These are phyloP conservation scores for Blastocystis sp. DNA, from an alignment of 352 stramenopile species.

Conservation along the genomic window DNA sequence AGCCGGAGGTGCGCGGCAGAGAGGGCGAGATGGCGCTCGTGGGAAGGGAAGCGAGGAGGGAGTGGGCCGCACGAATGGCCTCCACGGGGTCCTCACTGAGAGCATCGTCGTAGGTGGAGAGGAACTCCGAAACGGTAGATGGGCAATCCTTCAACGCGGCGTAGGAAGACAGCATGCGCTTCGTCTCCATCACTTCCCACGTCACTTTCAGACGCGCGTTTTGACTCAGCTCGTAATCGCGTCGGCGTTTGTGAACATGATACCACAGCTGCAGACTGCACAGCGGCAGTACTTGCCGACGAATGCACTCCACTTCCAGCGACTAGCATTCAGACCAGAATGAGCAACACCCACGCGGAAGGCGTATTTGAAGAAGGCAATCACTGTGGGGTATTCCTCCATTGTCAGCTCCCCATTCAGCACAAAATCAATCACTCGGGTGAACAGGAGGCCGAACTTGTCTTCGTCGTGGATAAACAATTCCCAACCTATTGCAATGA, in stretches of 20 bases:
- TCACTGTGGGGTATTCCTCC: too few species aligned
- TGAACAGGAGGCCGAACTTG: too few species aligned
- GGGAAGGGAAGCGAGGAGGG: background rate
- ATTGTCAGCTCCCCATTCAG: too few species aligned
- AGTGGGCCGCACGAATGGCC: background rate
- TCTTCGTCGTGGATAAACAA: too few species aligned
- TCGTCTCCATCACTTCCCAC: constrained; percentile 21
- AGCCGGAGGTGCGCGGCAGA: background rate
- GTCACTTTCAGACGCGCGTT: constrained; percentile 27
- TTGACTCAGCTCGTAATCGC: background rate
- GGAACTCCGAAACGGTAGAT: background rate
- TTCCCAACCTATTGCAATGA: too few species aligned
- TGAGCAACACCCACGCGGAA: too few species aligned
- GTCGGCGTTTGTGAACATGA: background rate
- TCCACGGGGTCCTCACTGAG: constrained; percentile 1
- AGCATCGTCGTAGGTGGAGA: background rate
- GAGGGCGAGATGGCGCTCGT: background rate
- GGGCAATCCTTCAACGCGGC: background rate
- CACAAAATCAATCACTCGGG: too few species aligned
- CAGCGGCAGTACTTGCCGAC: background rate
- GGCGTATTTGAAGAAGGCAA: too few species aligned
- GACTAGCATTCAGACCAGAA: constrained; percentile 34
- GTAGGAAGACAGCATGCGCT: background rate
- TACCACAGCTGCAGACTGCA: constrained; percentile 20
- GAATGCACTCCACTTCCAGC: constrained; percentile 25